Percentiles rank a stretch among this genome's conserved stretches.
phyloP scores from a whole-genome alignment of 441 rosid species.

The Brassica hybrid region DNA sequence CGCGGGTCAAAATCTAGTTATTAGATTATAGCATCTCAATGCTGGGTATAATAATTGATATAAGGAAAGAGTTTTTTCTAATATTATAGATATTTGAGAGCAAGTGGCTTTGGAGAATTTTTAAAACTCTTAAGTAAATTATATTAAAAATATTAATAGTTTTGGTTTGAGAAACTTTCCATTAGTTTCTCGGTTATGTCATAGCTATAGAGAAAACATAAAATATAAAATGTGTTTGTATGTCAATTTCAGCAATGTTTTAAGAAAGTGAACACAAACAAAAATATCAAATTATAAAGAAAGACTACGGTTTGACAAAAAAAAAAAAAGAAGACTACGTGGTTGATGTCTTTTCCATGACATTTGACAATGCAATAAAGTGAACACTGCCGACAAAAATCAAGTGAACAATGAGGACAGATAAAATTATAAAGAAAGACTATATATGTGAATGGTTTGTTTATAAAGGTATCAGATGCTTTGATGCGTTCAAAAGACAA shows the following conservation, averaged over 20 bases:
- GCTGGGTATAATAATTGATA: background rate
- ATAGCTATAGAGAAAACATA: background rate
- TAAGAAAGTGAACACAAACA: background rate
- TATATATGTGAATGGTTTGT: background rate
- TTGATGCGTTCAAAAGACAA: background rate
- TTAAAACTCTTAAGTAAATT: background rate
- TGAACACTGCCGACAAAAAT: background rate
- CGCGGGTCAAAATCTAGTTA: too few species aligned
- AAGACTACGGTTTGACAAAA: background rate
- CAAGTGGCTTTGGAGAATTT: background rate
- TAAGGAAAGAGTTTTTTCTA: background rate
- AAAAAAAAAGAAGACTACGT: too few species aligned
- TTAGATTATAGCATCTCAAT: too few species aligned
- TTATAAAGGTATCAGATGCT: background rate
- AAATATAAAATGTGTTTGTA: background rate
- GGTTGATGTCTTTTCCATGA: background rate
- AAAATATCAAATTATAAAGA: background rate
- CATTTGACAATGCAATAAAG: background rate
- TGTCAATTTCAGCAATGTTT: background rate
- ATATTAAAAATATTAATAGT: background rate
- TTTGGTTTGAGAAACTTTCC: background rate
- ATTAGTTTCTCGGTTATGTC: background rate
- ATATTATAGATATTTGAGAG: background rate
- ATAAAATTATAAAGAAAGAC: background rate
- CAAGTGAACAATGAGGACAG: background rate